Conservation (phyloP, 768 basidiomycete species). For the Mrakia hoshinonis region DNA sequence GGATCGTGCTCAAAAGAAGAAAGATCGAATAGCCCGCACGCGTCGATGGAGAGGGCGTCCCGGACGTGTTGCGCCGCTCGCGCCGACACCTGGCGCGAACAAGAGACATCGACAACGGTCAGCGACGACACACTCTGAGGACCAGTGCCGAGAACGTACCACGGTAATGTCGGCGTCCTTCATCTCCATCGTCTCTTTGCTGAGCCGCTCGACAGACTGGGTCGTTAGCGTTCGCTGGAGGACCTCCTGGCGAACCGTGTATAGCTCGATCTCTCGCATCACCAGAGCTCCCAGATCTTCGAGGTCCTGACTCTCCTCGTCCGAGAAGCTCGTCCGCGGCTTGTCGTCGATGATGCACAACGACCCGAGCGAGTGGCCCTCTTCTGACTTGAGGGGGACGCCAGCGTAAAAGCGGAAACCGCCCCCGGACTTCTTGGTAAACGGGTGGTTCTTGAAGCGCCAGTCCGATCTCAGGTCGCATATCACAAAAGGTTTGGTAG, state of each 20-base stretch:
- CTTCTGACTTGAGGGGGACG: constrained; percentile 17
- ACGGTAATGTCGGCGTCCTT: background rate
- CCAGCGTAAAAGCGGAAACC: constrained; percentile 33
- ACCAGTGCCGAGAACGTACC: background rate
- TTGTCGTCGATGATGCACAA: constrained; percentile 34
- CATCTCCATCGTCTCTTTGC: background rate
- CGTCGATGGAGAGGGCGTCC: background rate
- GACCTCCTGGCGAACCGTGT: constrained; percentile 2
- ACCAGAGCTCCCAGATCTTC: constrained; percentile 31
- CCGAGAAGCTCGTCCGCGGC: constrained; percentile 29
- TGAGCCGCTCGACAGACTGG: background rate
- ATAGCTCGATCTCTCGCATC: constrained; percentile 33
- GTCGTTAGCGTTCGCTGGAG: background rate
- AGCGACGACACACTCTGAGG: background rate
- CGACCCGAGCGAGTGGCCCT: constrained; percentile 31
- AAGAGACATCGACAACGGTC: no score
- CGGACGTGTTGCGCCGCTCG: background rate
- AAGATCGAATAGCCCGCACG: background rate
- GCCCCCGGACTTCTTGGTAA: background rate
- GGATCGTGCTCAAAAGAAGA: constrained; percentile 3
- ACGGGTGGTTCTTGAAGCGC: constrained; percentile 17
- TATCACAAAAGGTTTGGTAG: constrained; percentile 9
- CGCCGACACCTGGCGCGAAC: background rate
- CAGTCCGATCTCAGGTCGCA: constrained; percentile 32
- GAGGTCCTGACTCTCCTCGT: constrained; percentile 32